These are phyloP conservation scores for Metschnikowia arizonensis DNA, from an alignment of 805 yeast species.

Conservation along the genomic window DNA sequence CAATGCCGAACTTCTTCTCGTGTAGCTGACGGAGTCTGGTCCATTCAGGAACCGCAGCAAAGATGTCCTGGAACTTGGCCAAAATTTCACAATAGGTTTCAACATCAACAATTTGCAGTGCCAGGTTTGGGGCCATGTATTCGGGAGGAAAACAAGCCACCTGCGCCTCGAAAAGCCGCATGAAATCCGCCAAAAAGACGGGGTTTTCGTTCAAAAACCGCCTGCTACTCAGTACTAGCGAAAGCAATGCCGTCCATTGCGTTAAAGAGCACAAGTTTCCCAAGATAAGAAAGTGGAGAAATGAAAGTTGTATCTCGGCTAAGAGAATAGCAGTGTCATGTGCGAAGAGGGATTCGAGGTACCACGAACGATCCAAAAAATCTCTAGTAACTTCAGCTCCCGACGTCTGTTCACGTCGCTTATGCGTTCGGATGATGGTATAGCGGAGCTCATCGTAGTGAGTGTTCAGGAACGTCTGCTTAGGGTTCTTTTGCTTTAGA, in stretches of 20 bases:
- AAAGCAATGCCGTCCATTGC: slow-evolving; percentile 58
- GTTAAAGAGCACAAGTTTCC: slow-evolving; percentile 61
- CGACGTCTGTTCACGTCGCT: slow-evolving; percentile 27
- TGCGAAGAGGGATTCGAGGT: slow-evolving; percentile 38
- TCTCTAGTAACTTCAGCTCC: slow-evolving; percentile 43
- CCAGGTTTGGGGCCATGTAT: slow-evolving; percentile 26
- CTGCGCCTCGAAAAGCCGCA: slow-evolving; percentile 33
- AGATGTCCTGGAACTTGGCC: slow-evolving; percentile 19
- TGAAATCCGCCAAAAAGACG: slow-evolving; percentile 27
- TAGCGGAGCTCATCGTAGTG: slow-evolving; percentile 36
- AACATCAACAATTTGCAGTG: slow-evolving; percentile 18
- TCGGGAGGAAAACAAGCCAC: slow-evolving; percentile 40
- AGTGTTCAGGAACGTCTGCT: slow-evolving; percentile 23
- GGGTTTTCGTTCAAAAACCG: slow-evolving; percentile 21
- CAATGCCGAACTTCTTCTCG: slow-evolving; percentile 6
- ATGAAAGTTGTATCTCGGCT: slow-evolving; percentile 55
- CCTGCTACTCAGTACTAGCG: slow-evolving; percentile 35
- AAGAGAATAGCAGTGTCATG: slow-evolving; percentile 29
- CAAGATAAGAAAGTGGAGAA: slow-evolving; percentile 44
- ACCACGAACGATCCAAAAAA: slow-evolving; percentile 61
- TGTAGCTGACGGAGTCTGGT: slow-evolving; percentile 8
- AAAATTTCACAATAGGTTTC: slow-evolving; percentile 16
- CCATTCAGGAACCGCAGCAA: slow-evolving; percentile 19
- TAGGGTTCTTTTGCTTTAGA: slow-evolving; percentile 21
- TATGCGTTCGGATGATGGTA: slow-evolving; percentile 40